Evolutionary conservation across 345 rosid species (phyloP), one percentile per base, ranked within the genome.

Genomic region (Populus nigra): DNA sequence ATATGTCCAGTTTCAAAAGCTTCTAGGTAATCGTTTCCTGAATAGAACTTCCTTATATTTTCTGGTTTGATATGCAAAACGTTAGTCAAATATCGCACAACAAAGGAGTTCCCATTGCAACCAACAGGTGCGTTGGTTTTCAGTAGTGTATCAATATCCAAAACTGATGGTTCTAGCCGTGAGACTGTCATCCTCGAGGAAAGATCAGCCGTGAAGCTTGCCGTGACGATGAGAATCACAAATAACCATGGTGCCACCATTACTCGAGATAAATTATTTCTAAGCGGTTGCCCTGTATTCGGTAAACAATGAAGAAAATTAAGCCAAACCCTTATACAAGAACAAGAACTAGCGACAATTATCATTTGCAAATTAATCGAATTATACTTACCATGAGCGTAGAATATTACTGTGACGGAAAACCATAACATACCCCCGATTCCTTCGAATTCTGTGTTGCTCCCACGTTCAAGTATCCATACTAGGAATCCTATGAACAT

Each of bases 101-200:
- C 73, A 45, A 81, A 84, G 45, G 83, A 84, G 73, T 78, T 76
- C 27, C 79, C 65, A 50, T 82, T 79, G 55, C 81, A 82, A 22
- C 69, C 81, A 15, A 82, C 71, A 2, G 77, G 38, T 11, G 79
- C 84, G 45, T 71, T 71, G 69, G 78, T 65, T 17, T 13, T 70
- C 27, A 25, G n/a, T 18, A 82, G 81, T 27, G 80, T 65, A 71
- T 78, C 70, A 2, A 78, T 31, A 9, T 78, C 73, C 18, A 65
- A 36, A 3, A 2, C 23, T 49, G 81, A 73, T 6, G 81, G 70
- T 7, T 73, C 36, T 5, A 36, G 70, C 31, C 65, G 45, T 16
- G 55, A 77, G 63, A 72, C 53, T n/a, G 78, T 77, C 73, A 81
- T 61, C 73, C 27, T 71, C 4, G 81, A 73, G 73, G 81, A 63